Base-by-base conservation (phyloP, 169 alveolate species). In the Babesia ovis region DNA sequence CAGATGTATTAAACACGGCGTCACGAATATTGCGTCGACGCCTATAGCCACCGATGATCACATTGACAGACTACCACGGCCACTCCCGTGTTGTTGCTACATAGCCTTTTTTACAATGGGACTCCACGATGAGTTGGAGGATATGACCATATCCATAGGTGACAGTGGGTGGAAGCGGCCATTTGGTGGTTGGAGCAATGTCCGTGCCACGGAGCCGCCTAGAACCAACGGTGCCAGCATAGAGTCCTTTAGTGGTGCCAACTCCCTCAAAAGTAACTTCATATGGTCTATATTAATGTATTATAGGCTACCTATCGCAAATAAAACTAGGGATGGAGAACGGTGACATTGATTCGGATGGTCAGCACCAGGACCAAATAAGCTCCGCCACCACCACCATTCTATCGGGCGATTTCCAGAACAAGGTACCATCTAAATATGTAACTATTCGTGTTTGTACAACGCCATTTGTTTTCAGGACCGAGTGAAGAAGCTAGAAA, bases 221-320 rank as follows among this genome's bases (percentile, higher is more conserved):
- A 6, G 61, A 9, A 64, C 61, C 61, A 31, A 48, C 50, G 74
- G 51, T n/a, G n/a, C 55, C 29, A 61, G 41, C 29, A 25, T 29
- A 2, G 53, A 16, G 9, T n/a, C 74, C 18, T 20, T 64, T 23
- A 43, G 61, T 1, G 61, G 74, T 12, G 11, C 48, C 23, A 59
- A 64, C 18, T 62, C 80, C n/a, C 72, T 76, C n/a, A 66, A 76
- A 53, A 76, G 85, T 76, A 23, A 12, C 62, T 57, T 55, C 23
- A 14, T 16, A 9, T 20, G 0, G 58, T 12, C 31, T 11, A 1
- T 12, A 27, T 5, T 0, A 41, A 12, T 20, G 48, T 23, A 25
- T 23, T 34, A 8, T 42, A 79, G 87, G 71, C 22, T 79, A 79
- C 76, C 29, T 79, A 57, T 79, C 87, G 69, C 82, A 79, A 48